Conservation (phyloP, 2,329 filamentous ascomycete genomes). For the Drechslerella stenobrocha region DNA sequence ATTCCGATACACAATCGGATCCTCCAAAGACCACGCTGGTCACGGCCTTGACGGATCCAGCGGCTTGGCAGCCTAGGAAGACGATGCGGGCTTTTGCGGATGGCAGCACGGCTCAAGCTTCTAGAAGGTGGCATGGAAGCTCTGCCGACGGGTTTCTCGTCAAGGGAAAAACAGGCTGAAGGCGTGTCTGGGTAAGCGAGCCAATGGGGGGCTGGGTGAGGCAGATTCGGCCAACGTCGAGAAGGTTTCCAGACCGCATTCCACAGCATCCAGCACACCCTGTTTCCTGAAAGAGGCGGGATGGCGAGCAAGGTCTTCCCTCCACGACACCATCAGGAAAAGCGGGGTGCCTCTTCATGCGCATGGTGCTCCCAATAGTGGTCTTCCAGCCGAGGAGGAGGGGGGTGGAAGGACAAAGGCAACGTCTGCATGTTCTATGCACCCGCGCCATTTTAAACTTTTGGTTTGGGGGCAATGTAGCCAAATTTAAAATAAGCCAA, state of each 20-base stretch:
- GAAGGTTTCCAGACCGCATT: conserved; percentile 47
- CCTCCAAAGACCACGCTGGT: conserved; percentile 4
- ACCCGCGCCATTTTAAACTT: conserved; percentile 24
- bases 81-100: too few relatives aligned
- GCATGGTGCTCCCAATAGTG: conserved; percentile 20
- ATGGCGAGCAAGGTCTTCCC: conserved; percentile 2
- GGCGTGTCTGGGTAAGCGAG: conserved; percentile 44
- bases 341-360: conserved; percentile 37
- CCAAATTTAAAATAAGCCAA: conserved; percentile 41
- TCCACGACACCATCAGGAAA: conserved; percentile 13
- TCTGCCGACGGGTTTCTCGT: conserved; percentile 25
- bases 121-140: conserved; percentile 47
- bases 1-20: neutral
- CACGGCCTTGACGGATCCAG: neutral
- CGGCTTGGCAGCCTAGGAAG: too few relatives aligned
- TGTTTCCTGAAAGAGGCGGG: conserved; percentile 26
- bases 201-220: conserved; percentile 36
- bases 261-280: conserved; percentile 46
- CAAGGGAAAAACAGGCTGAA: conserved; percentile 32
- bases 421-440: conserved; percentile 11
- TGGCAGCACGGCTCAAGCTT: conserved; percentile 30
- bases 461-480: conserved; percentile 12
- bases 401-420: conserved; percentile 3
- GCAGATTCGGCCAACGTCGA: conserved; percentile 30
- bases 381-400: conserved; percentile 30